Base-by-base conservation (phyloP, 164 flowering plant species). In the Amborella trichopoda region DNA sequence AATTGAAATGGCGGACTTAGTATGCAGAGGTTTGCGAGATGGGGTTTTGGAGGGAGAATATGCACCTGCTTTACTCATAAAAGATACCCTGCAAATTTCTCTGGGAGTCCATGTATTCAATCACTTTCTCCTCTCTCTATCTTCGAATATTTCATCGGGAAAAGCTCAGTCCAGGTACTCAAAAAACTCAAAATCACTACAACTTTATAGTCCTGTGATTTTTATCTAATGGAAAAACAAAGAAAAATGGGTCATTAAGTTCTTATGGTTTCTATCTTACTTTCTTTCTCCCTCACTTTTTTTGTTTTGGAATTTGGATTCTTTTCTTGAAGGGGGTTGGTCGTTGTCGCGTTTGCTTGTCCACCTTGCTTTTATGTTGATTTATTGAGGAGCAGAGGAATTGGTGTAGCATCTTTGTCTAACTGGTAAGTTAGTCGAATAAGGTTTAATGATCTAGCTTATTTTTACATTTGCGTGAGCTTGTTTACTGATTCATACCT, bases 31-130 rank as follows among this genome's bases (percentile, higher is more conserved):
- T 0, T 75, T 91, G 10, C 60, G 99, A 22, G 96, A 91, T 51
- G 96, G 99, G 26, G 63, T 70, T 24, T 20, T 76, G 18, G 91
- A 76, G 39, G 99, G 94, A 32, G 96, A 93, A 54, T 83, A 68
- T 40, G 94, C 99, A 0, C 78, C 95, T 0, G 88, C 96, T 40
- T 76, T 87, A 46, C 67, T 79, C 5, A 78, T 91, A 47, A 77
- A 73, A 60, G 96, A 91, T 41, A 62, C 81, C 8, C 44, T 75
- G 10, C 51, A 33, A 33, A 43, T 65, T 2, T 77, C 94, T 32
- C 66, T 75, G 6, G 94, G 85, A 3, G 36, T 50, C 48, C 53
- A 78, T 13, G 77, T 74, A 26, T 84, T 87, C 63, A 44, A 57
- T 34, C 69, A 87, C 61, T 44, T 80, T 17, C 78, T 91, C 46